Evolutionary conservation across 352 stramenopile species (phyloP).

Genomic region (Phytophthora meadii): DNA sequence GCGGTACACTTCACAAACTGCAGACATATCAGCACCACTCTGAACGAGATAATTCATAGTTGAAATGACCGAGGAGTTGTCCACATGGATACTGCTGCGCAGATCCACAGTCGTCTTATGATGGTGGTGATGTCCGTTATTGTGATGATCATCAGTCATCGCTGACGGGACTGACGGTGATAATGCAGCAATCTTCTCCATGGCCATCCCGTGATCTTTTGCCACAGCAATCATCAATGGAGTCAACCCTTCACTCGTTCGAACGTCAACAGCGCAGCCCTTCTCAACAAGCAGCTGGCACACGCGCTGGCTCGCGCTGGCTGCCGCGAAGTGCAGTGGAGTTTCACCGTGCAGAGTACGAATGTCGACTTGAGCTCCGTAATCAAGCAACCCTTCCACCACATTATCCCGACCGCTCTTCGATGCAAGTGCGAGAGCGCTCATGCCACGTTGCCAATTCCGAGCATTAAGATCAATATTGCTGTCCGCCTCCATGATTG

Average conservation of each 20-base stretch:
- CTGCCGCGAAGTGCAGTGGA: conserved; percentile 82
- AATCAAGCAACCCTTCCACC: conserved; percentile 86
- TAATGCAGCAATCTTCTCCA: conserved; percentile 39
- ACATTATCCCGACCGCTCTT: conserved; percentile 69
- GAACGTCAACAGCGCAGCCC: conserved; percentile 70
- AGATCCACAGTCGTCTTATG: conserved; percentile 43
- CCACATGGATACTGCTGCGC: conserved; percentile 54
- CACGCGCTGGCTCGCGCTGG: conserved; percentile 62
- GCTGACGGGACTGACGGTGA: conserved; percentile 25
- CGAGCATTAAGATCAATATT: conserved; percentile 78
- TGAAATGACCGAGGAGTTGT: conserved; percentile 62
- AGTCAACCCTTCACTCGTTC: conserved; percentile 73
- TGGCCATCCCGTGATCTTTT: conserved; percentile 52
- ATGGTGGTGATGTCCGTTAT: conserved; percentile 20
- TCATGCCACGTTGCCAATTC: conserved; percentile 86
- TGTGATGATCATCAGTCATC: conserved; percentile 18
- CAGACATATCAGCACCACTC: conserved; percentile 59
- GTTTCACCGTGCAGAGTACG: conserved; percentile 74
- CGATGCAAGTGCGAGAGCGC: conserved; percentile 74
- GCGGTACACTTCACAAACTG: conserved; percentile 74
- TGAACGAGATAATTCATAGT: conserved; percentile 83
- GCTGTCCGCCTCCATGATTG: conserved; percentile 72
- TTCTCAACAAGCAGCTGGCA: conserved; percentile 79
- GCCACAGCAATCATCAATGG: conserved; percentile 81
- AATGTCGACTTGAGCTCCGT: conserved; percentile 74